phyloP scores from a whole-genome alignment of 345 rosid genomes.

The Boechera stricta region DNA sequence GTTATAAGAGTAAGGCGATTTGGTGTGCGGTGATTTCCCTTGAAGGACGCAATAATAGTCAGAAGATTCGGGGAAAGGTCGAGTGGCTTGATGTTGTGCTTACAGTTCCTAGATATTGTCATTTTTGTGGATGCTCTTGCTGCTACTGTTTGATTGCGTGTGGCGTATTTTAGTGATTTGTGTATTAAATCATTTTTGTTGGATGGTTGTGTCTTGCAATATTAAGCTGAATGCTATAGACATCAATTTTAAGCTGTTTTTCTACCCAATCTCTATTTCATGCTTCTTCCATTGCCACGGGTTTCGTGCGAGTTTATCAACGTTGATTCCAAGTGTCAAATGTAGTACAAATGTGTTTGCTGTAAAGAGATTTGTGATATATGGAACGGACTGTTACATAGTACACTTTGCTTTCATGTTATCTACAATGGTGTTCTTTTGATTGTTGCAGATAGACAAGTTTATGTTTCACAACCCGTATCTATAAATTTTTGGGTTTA shows the following conservation, averaged over 20 bases:
- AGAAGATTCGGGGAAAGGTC: conserved; percentile 54
- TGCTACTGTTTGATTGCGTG: conserved; percentile 28
- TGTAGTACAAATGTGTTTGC: no score
- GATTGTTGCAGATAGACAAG: conserved; percentile 72
- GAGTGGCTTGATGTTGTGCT: conserved; percentile 37
- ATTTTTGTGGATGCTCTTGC: conserved; percentile 55
- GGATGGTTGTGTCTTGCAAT: no score
- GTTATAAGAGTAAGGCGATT: conserved; percentile 8
- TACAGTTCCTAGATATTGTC: conserved; percentile 49
- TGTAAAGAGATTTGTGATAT: no score
- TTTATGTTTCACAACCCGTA: conserved; percentile 57
- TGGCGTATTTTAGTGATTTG: no score
- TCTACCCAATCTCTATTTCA: no score
- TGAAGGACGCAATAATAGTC: no score
- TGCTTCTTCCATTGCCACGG: background rate
- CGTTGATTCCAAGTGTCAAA: background rate
- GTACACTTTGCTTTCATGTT: background rate
- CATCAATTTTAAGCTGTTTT: no score
- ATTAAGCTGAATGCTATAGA: no score
- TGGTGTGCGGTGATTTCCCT: no score
- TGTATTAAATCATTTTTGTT: no score
- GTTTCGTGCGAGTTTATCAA: background rate
- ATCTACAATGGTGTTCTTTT: conserved; percentile 12
- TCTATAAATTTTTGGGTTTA: no score
- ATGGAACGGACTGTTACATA: no score